Evolutionary conservation across 169 alveolate species (phyloP).

Genomic region (Eimeria acervulina): DNA sequence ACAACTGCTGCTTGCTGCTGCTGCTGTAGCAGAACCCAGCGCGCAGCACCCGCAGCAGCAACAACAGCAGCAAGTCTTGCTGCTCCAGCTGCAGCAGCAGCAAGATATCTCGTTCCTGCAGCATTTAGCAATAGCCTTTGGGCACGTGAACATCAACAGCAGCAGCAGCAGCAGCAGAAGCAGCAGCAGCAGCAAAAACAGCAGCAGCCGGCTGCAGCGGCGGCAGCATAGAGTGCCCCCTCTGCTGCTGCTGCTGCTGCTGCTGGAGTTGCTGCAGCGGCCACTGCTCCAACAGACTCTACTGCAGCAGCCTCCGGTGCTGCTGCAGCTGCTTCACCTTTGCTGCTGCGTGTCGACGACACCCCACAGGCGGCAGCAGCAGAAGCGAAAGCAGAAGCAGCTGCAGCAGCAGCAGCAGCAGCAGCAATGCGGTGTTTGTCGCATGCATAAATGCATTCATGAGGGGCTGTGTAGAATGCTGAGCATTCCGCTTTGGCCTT

Average conservation of each 20-base stretch:
- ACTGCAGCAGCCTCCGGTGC: too few species aligned
- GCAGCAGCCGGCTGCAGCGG: neutral
- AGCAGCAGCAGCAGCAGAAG: conserved; percentile 1
- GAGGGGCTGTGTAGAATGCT: neutral
- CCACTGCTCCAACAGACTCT: too few species aligned
- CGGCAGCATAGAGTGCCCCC: neutral
- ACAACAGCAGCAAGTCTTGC: neutral
- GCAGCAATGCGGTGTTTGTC: conserved; percentile 1
- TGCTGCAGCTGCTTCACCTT: too few species aligned
- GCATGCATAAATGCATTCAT: neutral
- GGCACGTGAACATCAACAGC: neutral
- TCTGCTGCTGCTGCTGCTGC: too few species aligned
- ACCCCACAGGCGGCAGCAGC: too few species aligned
- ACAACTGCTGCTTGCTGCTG: neutral
- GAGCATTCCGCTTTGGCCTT: neutral
- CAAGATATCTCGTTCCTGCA: neutral
- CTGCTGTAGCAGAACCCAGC: neutral
- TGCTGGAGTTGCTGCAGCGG: too few species aligned
- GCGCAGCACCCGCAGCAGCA: neutral
- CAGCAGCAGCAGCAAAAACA: neutral
- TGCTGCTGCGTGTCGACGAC: too few species aligned
- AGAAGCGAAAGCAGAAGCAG: too few species aligned
- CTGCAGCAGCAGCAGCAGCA: neutral
- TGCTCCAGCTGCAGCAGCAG: too few species aligned
- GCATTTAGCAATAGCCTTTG: neutral